These are phyloP conservation scores for Penicillium arizonense DNA, from an alignment of 495 filamentous ascomycete genomes.

Conservation along the genomic window DNA sequence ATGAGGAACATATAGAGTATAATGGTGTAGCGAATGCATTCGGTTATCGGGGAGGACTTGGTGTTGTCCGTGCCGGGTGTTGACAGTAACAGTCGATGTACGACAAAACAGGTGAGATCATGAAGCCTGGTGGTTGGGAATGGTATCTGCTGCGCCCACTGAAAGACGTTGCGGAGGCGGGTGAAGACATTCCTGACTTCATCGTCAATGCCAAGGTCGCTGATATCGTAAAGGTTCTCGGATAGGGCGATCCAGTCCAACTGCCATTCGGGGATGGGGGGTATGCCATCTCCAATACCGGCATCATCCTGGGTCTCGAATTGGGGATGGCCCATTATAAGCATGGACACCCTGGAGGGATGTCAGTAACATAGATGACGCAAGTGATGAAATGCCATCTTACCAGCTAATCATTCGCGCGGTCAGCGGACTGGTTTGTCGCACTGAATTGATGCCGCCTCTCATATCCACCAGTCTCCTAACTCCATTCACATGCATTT, in stretches of 20 bases:
- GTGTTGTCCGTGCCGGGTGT: slow-evolving; percentile 4
- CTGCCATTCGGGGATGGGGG: slow-evolving; percentile 45
- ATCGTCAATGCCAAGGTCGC: slow-evolving; percentile 24
- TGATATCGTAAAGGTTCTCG: slow-evolving; percentile 13
- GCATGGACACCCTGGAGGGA: slow-evolving; percentile 46
- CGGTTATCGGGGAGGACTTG: slow-evolving; percentile 26
- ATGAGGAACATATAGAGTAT: slow-evolving; percentile 50
- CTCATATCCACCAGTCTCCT: slow-evolving; percentile 44
- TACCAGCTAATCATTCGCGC: slow-evolving; percentile 54
- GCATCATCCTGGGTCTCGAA: slow-evolving; percentile 48
- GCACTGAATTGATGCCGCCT: slow-evolving; percentile 46
- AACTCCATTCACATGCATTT: slow-evolving; percentile 51
- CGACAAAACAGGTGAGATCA: slow-evolving; percentile 49
- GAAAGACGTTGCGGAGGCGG: slow-evolving; percentile 42
- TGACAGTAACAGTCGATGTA: slow-evolving; percentile 43
- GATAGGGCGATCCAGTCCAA: slow-evolving; percentile 9
- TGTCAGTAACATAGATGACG: slow-evolving; percentile 3
- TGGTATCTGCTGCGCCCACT: slow-evolving; percentile 17
- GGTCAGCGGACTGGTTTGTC: slow-evolving; percentile 48
- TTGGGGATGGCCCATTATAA: slow-evolving; percentile 47
- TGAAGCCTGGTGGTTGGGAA: slow-evolving; percentile 42
- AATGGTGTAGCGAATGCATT: slow-evolving; percentile 45
- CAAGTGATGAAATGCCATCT: slow-evolving; percentile 1
- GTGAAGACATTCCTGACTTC: slow-evolving; percentile 35
- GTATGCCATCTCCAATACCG: slow-evolving; percentile 46